Percentiles rank a stretch among this genome's conserved stretches.
phyloP scores from a whole-genome alignment of 2,329 filamentous ascomycete genomes.

The Colletotrichum sp. region DNA sequence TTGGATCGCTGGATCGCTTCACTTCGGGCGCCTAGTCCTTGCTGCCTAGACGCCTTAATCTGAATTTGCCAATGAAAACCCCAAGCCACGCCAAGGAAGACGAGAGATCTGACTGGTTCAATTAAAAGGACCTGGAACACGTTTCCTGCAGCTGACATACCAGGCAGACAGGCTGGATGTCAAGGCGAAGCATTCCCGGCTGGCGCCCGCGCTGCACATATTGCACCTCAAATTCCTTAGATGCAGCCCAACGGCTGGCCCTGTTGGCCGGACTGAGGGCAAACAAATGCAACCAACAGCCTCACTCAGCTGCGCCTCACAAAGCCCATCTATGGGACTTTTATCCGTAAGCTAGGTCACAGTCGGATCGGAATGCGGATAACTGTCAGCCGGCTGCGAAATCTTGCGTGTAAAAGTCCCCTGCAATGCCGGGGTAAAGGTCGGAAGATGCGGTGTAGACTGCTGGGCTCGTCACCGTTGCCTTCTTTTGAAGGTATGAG shows the following conservation, averaged over 20 bases:
- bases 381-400: not conserved
- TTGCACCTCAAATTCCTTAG: not conserved
- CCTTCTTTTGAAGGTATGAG: not conserved
- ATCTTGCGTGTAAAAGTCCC: not conserved
- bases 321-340: not conserved
- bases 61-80: not conserved
- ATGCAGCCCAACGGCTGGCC: not conserved
- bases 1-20: not conserved
- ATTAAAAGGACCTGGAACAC: not conserved
- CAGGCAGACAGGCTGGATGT: not conserved
- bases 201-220: not conserved
- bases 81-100: not conserved
- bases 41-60: not conserved
- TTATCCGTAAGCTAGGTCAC: not conserved
- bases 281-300: not conserved
- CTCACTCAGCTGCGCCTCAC: not conserved
- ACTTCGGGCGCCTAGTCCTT: not conserved
- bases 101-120: accelerated
- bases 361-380: not conserved
- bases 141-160: not conserved
- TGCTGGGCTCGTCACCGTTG: not conserved
- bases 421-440: not conserved
- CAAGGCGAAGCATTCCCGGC: not conserved
- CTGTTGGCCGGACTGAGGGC: not conserved
- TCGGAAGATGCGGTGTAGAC: not conserved